Conservation (phyloP, 257 asterid species). For the Ballota nigra region DNA sequence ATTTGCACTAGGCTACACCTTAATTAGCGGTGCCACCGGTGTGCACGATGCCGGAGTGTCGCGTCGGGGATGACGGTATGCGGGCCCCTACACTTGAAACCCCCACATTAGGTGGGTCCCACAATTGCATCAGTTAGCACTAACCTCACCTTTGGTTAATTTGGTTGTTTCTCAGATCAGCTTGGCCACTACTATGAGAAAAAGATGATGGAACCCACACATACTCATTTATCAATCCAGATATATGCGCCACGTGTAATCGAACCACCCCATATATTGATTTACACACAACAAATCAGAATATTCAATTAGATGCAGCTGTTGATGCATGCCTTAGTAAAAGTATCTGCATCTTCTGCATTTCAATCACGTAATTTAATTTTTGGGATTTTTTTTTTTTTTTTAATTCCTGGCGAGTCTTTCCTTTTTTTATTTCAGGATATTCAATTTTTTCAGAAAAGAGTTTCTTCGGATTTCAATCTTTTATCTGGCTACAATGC, state of each 20-base stretch:
- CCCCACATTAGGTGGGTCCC: slow-evolving; percentile 26
- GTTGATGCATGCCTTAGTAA: background rate
- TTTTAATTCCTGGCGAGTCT: too few species aligned
- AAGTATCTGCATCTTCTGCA: background rate
- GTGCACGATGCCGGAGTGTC: slow-evolving; percentile 25
- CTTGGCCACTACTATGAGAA: slow-evolving; percentile 34
- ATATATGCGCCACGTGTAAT: slow-evolving; percentile 44
- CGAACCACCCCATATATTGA: slow-evolving; percentile 20
- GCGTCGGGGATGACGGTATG: slow-evolving; percentile 7
- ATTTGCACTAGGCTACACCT: too few species aligned
- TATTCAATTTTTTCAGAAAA: too few species aligned
- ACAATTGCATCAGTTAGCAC: slow-evolving; percentile 47
- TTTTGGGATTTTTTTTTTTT: too few species aligned
- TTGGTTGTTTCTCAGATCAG: slow-evolving; percentile 36
- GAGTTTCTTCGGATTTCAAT: too few species aligned
- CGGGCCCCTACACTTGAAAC: slow-evolving; percentile 15
- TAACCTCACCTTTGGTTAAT: slow-evolving; percentile 32
- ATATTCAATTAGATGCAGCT: slow-evolving; percentile 54
- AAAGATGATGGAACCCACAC: too few species aligned
- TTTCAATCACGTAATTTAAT: background rate
- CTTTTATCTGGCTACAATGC: too few species aligned
- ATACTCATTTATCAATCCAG: too few species aligned
- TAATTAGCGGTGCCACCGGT: background rate
- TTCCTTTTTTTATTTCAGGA: too few species aligned
- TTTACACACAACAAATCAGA: slow-evolving; percentile 27